A percentile compares a stretch with the other conserved stretches of the same genome.
Conservation (phyloP, 352 stramenopile species). For the Pythium aristosporum region DNA sequence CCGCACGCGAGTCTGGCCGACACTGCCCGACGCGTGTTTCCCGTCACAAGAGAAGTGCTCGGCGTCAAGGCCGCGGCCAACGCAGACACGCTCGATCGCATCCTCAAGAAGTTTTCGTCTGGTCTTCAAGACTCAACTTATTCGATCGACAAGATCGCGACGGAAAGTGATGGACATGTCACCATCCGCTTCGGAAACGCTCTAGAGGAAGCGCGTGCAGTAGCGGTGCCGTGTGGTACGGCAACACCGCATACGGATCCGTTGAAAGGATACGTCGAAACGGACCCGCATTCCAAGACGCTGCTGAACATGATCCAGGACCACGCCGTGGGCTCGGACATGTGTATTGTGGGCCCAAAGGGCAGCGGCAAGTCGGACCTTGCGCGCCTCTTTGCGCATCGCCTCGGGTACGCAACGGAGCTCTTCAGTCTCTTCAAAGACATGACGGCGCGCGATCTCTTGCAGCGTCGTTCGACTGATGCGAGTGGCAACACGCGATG, state of each 20-base stretch:
- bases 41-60: conserved; percentile 47
- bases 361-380: conserved; percentile 84
- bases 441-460: conserved; percentile 91
- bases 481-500: conserved; percentile 87
- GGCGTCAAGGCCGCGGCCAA: conserved; percentile 41
- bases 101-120: conserved; percentile 48
- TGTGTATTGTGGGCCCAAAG: conserved; percentile 81
- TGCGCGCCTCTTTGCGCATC: conserved; percentile 58
- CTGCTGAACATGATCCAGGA: conserved; percentile 79
- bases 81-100: conserved; percentile 49
- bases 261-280: conserved; percentile 61
- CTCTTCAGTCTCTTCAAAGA: conserved; percentile 94
- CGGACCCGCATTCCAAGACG: conserved; percentile 41
- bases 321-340: conserved; percentile 67
- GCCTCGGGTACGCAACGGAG: conserved; percentile 83
- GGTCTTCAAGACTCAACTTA: conserved; percentile 34
- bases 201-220: conserved; percentile 1
- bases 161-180: conserved; percentile 16
- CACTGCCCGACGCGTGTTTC: conserved; percentile 54
- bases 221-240: conserved; percentile 47
- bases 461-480: conserved; percentile 89
- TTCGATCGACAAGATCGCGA: conserved; percentile 37
- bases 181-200: conserved; percentile 17
- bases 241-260: conserved; percentile 25
- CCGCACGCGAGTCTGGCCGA: conserved; percentile 38